These are phyloP conservation scores for Macrolepiota dolichaula DNA, from an alignment of 768 basidiomycete genomes.

Conservation along the genomic window DNA sequence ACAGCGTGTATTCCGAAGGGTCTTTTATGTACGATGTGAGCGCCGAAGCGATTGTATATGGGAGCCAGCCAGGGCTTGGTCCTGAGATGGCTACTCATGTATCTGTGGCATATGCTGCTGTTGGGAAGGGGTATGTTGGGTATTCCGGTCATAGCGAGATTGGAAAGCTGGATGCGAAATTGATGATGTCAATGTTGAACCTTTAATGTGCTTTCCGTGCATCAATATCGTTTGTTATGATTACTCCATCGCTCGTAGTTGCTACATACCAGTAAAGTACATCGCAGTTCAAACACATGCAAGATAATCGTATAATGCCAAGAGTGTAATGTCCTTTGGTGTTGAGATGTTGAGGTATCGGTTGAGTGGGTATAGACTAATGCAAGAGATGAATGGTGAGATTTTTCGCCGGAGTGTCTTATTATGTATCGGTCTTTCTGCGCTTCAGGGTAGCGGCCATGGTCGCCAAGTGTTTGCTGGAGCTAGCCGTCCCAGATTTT, in stretches of 20 bases:
- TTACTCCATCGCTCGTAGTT: not conserved
- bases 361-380: constrained; percentile 1
- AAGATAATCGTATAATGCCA: not conserved
- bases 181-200: not conserved
- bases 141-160: constrained; percentile 6
- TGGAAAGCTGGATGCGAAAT: not conserved
- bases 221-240: not conserved
- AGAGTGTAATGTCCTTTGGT: not conserved
- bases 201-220: not conserved
- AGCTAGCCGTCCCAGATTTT: not conserved
- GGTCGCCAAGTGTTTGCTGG: not conserved
- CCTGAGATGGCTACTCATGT: constrained; percentile 18
- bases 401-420: not conserved
- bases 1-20: constrained; percentile 23
- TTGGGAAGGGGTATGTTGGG: constrained; percentile 34
- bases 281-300: not conserved
- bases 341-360: not conserved
- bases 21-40: constrained; percentile 10
- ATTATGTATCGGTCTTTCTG: constrained; percentile 3
- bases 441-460: not conserved
- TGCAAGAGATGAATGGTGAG: not conserved
- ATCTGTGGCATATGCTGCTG: constrained; percentile 23
- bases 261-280: not conserved
- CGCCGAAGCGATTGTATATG: constrained; percentile 16
- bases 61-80: constrained; percentile 12